Base-by-base conservation (phyloP, 2,329 filamentous ascomycete species). In the Claviceps paspali region DNA sequence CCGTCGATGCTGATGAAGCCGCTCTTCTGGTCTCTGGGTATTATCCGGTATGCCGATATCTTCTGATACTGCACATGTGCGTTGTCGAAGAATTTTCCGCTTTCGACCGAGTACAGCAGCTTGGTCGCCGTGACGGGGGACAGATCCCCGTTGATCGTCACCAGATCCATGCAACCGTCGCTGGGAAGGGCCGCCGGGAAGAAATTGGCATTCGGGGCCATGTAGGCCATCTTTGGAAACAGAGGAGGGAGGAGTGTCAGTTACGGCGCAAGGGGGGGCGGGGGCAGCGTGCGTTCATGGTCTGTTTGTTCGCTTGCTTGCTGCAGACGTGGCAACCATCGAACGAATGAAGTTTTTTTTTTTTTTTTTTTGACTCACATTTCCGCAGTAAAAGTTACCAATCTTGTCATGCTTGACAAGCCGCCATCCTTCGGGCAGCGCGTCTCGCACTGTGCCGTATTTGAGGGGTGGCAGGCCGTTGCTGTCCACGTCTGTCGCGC, bases 1-100 rank as follows among this genome's bases (percentile, higher is more conserved):
- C 91, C 91, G 52, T 96, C 91, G 45, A 98, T 85, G 54, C 85
- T 92, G 54, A 98, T 92, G 55, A 82, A 91, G 2, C 88, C 88
- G 43, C 78, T 70, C 28, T 72, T 63, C 49, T 78, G 69, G 43
- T 79, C 62, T 37, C 73, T 76, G 0, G 91, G 91, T 3, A 79
- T 78, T 44, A 98, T 79, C 29, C 91, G 73, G 54, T 91, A 95
- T 0, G 80, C 91, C n/a, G 72, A 70, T 4, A 95, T 70, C 56
- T 98, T 98, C 49, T 78, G 73, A 56, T 95, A 88, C 22, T 70
- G 68, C 10, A 94, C 81, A 28, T 82, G 69, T 0, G 76, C 70
- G 52, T 82, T 76, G 52, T 93, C 82, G 47, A 94, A 92, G 46
- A 93, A 79, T 3, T 70, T 73, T 36, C 79, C 77, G 7, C 71